Conservation (phyloP, 75 land plant species). For the Pinus taeda region DNA sequence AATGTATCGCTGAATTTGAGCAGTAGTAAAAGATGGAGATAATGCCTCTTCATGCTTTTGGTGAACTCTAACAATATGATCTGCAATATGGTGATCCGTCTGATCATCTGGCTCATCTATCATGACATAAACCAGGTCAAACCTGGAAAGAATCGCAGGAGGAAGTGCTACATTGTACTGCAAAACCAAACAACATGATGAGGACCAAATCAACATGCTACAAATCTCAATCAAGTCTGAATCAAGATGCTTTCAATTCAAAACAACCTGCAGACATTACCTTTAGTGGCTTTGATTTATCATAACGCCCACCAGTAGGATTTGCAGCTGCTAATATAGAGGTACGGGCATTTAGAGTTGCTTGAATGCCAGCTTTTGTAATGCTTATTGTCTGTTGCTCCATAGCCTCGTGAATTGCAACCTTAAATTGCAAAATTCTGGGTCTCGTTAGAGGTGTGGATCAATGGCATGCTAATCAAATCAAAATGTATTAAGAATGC, state of each 20-base stretch:
- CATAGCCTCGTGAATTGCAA: conserved; percentile 99
- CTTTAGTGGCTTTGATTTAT: conserved; percentile 93
- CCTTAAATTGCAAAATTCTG: conserved; percentile 36
- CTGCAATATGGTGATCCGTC: conserved; percentile 88
- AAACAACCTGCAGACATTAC: conserved; percentile 19
- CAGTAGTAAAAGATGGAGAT: conserved; percentile 78
- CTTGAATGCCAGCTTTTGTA: conserved; percentile 99
- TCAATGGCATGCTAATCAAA: conserved; percentile 1
- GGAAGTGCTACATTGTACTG: conserved; percentile 99
- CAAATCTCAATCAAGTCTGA: neutral
- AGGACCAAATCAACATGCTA: neutral
- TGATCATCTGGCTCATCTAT: conserved; percentile 98
- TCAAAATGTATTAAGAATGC: neutral
- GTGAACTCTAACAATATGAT: conserved; percentile 93
- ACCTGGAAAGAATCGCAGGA: conserved; percentile 95
- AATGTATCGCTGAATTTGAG: conserved; percentile 93
- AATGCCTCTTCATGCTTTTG: conserved; percentile 95
- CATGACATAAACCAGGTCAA: conserved; percentile 98
- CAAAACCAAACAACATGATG: neutral
- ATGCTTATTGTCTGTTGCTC: conserved; percentile 99
- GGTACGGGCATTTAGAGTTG: conserved; percentile 95
- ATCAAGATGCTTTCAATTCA: neutral
- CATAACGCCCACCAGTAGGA: conserved; percentile 97
- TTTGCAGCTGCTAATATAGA: conserved; percentile 98
- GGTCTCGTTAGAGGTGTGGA: neutral